Evolutionary conservation across 2,329 filamentous ascomycete genomes (phyloP).

Genomic region (Cladosporium sp.): DNA sequence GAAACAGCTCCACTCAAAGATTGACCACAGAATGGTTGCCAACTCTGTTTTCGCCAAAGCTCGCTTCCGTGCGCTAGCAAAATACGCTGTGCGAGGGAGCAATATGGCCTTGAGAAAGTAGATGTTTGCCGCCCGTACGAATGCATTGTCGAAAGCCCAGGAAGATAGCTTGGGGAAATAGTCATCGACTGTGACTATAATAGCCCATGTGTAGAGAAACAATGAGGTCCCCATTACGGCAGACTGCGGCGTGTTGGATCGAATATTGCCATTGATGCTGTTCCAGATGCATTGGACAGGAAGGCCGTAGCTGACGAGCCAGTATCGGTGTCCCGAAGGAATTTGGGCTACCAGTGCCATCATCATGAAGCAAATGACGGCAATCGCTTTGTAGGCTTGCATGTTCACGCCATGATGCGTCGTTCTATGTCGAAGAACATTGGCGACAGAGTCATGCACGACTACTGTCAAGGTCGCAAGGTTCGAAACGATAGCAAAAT

Average conservation of each 20-base stretch:
- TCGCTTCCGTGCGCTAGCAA: too few relatives aligned
- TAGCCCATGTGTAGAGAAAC: neutral
- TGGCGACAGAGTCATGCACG: slow-evolving; percentile 5
- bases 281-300: neutral
- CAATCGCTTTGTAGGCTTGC: neutral
- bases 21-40: too few relatives aligned
- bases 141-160: neutral
- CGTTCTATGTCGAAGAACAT: neutral
- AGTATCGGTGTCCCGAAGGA: neutral
- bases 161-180: neutral
- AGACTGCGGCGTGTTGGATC: too few relatives aligned
- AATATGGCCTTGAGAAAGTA: too few relatives aligned
- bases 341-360: neutral
- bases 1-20: neutral
- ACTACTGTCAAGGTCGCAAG: slow-evolving; percentile 11
- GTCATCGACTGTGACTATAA: neutral
- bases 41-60: too few relatives aligned
- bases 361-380: neutral
- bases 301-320: neutral
- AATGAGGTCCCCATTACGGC: neutral
- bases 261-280: neutral
- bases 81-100: too few relatives aligned
- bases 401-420: neutral
- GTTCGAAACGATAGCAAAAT: slow-evolving; percentile 9
- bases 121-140: too few relatives aligned